phyloP scores from a whole-genome alignment of 441 rosid genomes.

The Hura crepitans region DNA sequence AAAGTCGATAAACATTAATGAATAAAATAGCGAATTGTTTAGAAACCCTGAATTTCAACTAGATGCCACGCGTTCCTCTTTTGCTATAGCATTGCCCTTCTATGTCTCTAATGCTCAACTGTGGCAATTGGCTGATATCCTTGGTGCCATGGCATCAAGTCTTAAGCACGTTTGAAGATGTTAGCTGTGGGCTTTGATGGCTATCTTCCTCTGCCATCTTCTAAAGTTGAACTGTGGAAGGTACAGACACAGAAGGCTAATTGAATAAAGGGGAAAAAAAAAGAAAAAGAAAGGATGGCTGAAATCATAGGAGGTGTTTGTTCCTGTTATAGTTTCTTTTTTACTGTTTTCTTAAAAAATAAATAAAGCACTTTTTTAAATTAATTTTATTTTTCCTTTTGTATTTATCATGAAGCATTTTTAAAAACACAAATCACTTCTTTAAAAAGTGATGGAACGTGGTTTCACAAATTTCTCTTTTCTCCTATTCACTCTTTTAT shows the following conservation, averaged over 20 bases:
- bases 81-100: background rate
- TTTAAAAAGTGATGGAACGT: too few relatives aligned
- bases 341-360: too few relatives aligned
- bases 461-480: too few relatives aligned
- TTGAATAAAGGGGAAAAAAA: background rate
- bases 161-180: background rate
- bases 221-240: background rate
- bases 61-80: background rate
- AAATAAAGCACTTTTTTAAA: too few relatives aligned
- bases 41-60: background rate
- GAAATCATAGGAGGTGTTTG: too few relatives aligned
- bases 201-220: background rate
- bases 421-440: too few relatives aligned
- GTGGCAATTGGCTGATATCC: conserved; percentile 1
- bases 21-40: background rate
- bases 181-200: background rate
- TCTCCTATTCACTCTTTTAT: too few relatives aligned
- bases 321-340: too few relatives aligned
- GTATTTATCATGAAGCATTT: too few relatives aligned
- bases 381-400: too few relatives aligned
- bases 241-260: background rate
- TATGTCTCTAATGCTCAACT: conserved; percentile 1
- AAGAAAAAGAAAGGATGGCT: background rate
- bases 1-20: background rate
- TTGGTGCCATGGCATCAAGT: background rate